Conservation (phyloP, 176 grass and related monocot genomes). For the Zoysia japonica region DNA sequence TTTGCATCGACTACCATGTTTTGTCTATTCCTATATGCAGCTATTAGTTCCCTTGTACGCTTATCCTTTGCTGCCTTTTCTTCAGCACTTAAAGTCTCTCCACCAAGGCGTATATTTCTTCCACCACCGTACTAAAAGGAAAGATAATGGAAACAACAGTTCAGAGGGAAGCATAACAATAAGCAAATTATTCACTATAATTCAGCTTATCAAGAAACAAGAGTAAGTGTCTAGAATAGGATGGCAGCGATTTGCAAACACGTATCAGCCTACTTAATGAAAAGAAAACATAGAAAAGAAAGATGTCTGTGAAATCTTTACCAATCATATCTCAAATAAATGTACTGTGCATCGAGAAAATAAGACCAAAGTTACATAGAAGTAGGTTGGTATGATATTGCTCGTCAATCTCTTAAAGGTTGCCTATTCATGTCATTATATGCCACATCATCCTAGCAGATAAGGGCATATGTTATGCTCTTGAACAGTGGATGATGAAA, state of each 20-base stretch:
- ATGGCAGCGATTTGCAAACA: not conserved
- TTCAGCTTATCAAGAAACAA: constrained; percentile 22
- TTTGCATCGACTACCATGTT: constrained; percentile 55
- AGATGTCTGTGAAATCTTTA: not conserved
- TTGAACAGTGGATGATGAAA: constrained; percentile 10
- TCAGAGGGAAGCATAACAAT: constrained; percentile 18
- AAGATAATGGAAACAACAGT: constrained; percentile 4
- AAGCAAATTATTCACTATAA: not conserved
- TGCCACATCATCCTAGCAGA: constrained; percentile 11
- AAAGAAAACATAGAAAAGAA: constrained; percentile 1
- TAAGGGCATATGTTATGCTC: not conserved
- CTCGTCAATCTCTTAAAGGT: not conserved
- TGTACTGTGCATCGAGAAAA: constrained; percentile 9
- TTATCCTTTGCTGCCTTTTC: constrained; percentile 61
- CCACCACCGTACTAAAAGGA: constrained; percentile 70
- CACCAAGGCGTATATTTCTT: constrained; percentile 64
- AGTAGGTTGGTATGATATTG: not conserved
- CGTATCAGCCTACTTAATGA: constrained; percentile 17
- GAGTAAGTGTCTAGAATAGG: not conserved
- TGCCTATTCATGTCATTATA: not conserved
- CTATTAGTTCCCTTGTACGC: constrained; percentile 54
- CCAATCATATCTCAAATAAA: constrained; percentile 1
- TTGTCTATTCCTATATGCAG: constrained; percentile 56
- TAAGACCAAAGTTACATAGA: not conserved
- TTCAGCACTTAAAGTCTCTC: constrained; percentile 53